Evolutionary conservation across 2,329 filamentous ascomycete genomes (phyloP).

Genomic region (Fusarium sp.): DNA sequence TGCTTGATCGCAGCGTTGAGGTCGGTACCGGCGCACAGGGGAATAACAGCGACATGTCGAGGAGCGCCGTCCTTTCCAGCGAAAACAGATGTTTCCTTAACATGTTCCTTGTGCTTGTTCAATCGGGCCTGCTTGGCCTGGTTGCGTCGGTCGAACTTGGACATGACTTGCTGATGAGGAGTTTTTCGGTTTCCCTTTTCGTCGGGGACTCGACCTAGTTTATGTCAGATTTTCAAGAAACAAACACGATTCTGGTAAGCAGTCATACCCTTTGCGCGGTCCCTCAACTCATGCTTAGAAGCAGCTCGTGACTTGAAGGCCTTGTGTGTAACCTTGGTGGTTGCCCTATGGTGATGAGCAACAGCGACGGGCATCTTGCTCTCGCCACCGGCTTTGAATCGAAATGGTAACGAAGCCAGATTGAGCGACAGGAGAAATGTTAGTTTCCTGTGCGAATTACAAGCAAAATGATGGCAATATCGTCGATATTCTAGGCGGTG

Average conservation of each 20-base stretch:
- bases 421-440: slow-evolving; percentile 53
- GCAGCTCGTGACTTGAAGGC: slow-evolving; percentile 92
- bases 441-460: slow-evolving; percentile 20
- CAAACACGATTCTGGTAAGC: slow-evolving; percentile 1
- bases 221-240: slow-evolving; percentile 3
- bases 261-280: slow-evolving; percentile 80
- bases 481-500: slow-evolving; percentile 46
- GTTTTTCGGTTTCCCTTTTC: slow-evolving; percentile 85
- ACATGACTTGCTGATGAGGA: slow-evolving; percentile 96
- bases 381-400: slow-evolving; percentile 86
- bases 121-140: slow-evolving; percentile 91
- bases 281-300: slow-evolving; percentile 87
- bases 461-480: slow-evolving; percentile 47
- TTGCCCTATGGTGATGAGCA: slow-evolving; percentile 89
- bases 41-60: slow-evolving; percentile 88
- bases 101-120: slow-evolving; percentile 85
- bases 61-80: slow-evolving; percentile 88
- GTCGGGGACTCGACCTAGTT: slow-evolving; percentile 79
- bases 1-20: slow-evolving; percentile 74
- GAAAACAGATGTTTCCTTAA: slow-evolving; percentile 84
- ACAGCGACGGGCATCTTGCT: slow-evolving; percentile 80
- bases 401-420: slow-evolving; percentile 80
- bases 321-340: slow-evolving; percentile 90
- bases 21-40: slow-evolving; percentile 81
- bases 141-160: slow-evolving; percentile 94